Percentiles rank a stretch among this genome's conserved stretches.
Conservation (phyloP, 805 yeast genomes). For the Saturnispora saitoi region DNA sequence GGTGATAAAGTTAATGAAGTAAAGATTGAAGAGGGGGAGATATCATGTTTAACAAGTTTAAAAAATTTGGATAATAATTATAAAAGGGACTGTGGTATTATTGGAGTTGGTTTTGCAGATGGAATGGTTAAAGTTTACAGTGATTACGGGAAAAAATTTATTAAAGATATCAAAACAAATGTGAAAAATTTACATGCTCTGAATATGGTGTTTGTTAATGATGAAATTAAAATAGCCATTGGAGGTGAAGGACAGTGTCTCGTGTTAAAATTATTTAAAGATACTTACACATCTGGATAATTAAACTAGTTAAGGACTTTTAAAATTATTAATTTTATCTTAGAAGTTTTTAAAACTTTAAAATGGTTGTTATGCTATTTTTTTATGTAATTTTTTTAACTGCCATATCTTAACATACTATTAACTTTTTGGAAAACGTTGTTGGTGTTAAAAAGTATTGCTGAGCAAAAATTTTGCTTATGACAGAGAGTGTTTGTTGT, state of each 20-base stretch:
- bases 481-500: too few relatives aligned
- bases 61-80: background rate
- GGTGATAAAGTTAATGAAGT: background rate
- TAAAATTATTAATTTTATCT: too few relatives aligned
- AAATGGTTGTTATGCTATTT: too few relatives aligned
- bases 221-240: background rate
- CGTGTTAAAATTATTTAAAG: background rate
- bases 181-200: background rate
- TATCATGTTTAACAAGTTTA: background rate
- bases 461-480: too few relatives aligned
- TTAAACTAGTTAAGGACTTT: too few relatives aligned
- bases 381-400: too few relatives aligned
- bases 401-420: too few relatives aligned
- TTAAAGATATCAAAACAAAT: background rate
- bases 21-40: background rate
- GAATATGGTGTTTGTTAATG: constrained; percentile 1
- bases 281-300: too few relatives aligned
- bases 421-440: too few relatives aligned
- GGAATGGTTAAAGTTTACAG: background rate
- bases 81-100: background rate
- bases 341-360: too few relatives aligned
- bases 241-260: background rate
- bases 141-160: background rate
- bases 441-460: too few relatives aligned
- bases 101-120: background rate